A percentile compares a stretch with the other conserved stretches of the same genome.
These are phyloP conservation scores for Fomitopsis palustris DNA, from an alignment of 1,284 basidiomycete species.

Conservation along the genomic window DNA sequence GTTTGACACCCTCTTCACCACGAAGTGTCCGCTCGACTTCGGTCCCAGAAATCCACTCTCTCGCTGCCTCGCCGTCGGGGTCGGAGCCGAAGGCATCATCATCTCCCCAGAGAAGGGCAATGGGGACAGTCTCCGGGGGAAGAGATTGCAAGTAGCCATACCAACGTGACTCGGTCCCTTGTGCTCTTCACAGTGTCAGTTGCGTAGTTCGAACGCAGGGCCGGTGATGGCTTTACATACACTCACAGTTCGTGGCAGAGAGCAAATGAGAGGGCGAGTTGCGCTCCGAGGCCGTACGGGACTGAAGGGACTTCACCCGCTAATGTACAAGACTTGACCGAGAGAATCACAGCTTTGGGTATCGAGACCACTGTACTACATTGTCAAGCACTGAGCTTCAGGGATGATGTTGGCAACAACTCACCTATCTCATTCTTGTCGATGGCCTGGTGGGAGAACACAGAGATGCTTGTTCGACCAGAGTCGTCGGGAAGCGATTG, in stretches of 20 bases:
- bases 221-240: background rate
- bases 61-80: conserved; percentile 30
- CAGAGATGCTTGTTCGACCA: background rate
- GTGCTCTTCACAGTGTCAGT: conserved; percentile 11
- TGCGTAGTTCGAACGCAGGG: background rate
- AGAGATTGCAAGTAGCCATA: conserved; percentile 66
- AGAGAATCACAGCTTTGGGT: conserved; percentile 62
- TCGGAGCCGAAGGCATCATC: conserved; percentile 17
- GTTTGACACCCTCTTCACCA: conserved; percentile 13
- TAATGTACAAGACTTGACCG: conserved; percentile 49
- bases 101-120: conserved; percentile 64
- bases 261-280: conserved; percentile 57
- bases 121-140: conserved; percentile 45
- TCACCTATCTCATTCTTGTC: background rate
- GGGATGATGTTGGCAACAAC: no score
- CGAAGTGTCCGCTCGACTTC: conserved; percentile 21
- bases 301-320: conserved; percentile 33
- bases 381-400: background rate
- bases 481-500: background rate
- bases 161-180: conserved; percentile 53
- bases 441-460: background rate
- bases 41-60: conserved; percentile 22
- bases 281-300: conserved; percentile 54
- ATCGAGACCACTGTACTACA: conserved; percentile 56
- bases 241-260: conserved; percentile 64